Percentiles rank a stretch among this genome's conserved stretches.
Conservation (phyloP, 2,329 filamentous ascomycete species). For the Thelonectria blattea region DNA sequence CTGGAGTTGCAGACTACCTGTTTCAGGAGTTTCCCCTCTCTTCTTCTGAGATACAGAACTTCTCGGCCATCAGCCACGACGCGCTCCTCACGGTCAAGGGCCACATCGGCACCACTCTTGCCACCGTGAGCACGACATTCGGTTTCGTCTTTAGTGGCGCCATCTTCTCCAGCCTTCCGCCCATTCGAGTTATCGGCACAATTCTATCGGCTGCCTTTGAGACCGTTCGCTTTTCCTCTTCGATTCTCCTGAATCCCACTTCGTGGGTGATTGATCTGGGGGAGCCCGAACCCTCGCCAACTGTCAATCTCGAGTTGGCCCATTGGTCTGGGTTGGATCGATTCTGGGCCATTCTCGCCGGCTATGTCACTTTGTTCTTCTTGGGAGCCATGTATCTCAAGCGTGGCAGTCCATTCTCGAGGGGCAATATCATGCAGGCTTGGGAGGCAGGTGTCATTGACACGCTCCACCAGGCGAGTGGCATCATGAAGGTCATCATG, state of each 20-base stretch:
- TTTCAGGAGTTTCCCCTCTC: slow-evolving; percentile 58
- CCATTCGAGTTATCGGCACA: slow-evolving; percentile 18
- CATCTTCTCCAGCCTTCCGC: slow-evolving; percentile 37
- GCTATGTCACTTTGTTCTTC: slow-evolving; percentile 79
- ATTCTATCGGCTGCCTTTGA: slow-evolving; percentile 24
- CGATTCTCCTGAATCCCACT: slow-evolving; percentile 52
- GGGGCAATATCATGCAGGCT: slow-evolving; percentile 59
- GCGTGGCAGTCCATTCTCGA: slow-evolving; percentile 71
- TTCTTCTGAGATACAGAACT: slow-evolving; percentile 72
- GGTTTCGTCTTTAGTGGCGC: slow-evolving; percentile 55
- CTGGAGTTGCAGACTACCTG: slow-evolving; percentile 57
- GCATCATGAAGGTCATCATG: slow-evolving; percentile 95
- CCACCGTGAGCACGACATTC: slow-evolving; percentile 46
- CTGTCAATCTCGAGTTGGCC: slow-evolving; percentile 64
- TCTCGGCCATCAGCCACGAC: slow-evolving; percentile 77
- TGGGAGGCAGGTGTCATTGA: slow-evolving; percentile 83
- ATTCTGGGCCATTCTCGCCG: slow-evolving; percentile 75
- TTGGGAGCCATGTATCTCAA: slow-evolving; percentile 81
- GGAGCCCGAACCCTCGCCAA: slow-evolving; percentile 45
- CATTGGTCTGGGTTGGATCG: slow-evolving; percentile 72
- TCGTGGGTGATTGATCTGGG: slow-evolving; percentile 66
- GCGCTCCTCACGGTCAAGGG: slow-evolving; percentile 67
- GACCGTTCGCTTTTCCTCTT: slow-evolving; percentile 28
- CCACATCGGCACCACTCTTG: slow-evolving; percentile 52
- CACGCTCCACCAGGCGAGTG: slow-evolving; percentile 87